These are phyloP conservation scores for Talaromyces piceae DNA, from an alignment of 2,329 filamentous ascomycete genomes.

Conservation along the genomic window DNA sequence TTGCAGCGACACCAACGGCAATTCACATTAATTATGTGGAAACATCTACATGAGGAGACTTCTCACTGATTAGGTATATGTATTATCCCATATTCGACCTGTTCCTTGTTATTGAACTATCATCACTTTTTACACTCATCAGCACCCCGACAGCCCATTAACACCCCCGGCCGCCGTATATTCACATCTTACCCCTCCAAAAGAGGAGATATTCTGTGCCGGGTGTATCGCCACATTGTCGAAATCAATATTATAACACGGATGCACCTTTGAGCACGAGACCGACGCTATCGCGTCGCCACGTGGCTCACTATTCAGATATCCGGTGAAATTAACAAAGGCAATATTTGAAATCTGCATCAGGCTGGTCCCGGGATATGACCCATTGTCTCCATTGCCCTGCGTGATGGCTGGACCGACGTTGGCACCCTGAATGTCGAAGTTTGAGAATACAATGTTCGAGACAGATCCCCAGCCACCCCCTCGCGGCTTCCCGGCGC, in stretches of 20 bases:
- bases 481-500: conserved; percentile 41
- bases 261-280: conserved; percentile 42
- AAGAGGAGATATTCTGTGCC: conserved; percentile 24
- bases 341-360: conserved; percentile 45
- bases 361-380: conserved; percentile 41
- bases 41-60: no score
- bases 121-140: no score
- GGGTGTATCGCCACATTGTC: conserved; percentile 34
- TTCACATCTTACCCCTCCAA: conserved; percentile 29
- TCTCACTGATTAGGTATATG: no score
- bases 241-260: conserved; percentile 46
- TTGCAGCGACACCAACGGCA: no score
- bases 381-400: conserved; percentile 45
- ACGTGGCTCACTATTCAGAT: conserved; percentile 25
- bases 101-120: no score
- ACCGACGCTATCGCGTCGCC: conserved; percentile 34
- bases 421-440: conserved; percentile 41
- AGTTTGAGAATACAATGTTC: conserved; percentile 47
- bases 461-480: conserved; percentile 48
- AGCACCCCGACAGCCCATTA: conserved; percentile 22
- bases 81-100: no score
- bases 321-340: conserved; percentile 48
- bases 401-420: conserved; percentile 41
- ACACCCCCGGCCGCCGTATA: conserved; percentile 33
- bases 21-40: no score